Conservation (phyloP, 225 moss, liverwort and hornwort genomes). For the Pseudoscleropodium purum region DNA sequence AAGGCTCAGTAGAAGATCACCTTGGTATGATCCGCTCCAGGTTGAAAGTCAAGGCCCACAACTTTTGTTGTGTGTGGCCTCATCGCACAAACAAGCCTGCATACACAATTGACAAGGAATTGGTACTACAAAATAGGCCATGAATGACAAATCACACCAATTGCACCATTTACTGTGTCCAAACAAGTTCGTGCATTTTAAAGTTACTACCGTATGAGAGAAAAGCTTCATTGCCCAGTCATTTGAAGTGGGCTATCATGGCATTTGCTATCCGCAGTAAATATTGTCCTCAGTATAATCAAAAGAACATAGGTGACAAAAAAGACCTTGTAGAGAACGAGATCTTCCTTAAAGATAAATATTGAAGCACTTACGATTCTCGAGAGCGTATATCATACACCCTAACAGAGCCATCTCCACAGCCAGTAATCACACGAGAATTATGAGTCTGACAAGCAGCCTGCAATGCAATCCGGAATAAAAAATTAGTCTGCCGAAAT, state of each 20-base stretch:
- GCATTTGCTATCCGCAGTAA: background rate
- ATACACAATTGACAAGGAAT: background rate
- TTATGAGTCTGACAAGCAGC: constrained; percentile 79
- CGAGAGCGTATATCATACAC: constrained; percentile 70
- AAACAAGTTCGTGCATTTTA: background rate
- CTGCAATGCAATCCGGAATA: constrained; percentile 26
- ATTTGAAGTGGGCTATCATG: background rate
- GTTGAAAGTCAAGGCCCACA: constrained; percentile 89
- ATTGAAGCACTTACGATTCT: constrained; percentile 52
- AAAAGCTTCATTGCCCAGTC: background rate
- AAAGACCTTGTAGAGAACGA: background rate
- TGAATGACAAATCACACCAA: background rate
- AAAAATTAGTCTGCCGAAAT: background rate
- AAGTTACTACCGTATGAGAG: background rate
- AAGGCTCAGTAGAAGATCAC: constrained; percentile 1
- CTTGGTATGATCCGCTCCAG: constrained; percentile 63
- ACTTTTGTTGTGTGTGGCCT: constrained; percentile 66
- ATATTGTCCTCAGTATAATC: background rate
- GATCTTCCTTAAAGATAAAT: background rate
- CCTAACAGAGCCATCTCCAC: constrained; percentile 84
- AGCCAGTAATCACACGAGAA: constrained; percentile 65
- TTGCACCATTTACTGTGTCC: background rate
- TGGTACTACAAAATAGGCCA: background rate
- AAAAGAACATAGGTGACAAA: background rate
- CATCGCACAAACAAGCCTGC: constrained; percentile 77